Evolutionary conservation across 441 rosid species (phyloP), one percentile per base, ranked within the genome.

Genomic region (Gossypium gossypioides): DNA sequence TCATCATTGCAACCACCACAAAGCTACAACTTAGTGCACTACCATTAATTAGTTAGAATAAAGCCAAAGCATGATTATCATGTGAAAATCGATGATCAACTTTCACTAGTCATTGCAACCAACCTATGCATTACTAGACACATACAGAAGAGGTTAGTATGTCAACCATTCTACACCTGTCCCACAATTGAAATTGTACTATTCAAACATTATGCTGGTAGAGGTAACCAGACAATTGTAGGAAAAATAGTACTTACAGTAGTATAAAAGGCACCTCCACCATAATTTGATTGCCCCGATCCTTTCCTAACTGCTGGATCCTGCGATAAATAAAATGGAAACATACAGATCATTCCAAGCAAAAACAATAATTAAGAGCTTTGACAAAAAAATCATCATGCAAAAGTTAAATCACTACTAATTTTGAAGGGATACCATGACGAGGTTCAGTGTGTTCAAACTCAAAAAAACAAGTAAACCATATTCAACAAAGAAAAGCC

Each of bases 181-280:
- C 22, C 2, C 15, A 2, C 6, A 4, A 16, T 19, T 12, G 2
- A 32, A 32, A 29, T 71, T 34, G 32, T 32, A 56, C 2, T 0
- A 69, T 13, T 5, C 7, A 25, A 37, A 34, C 65, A 63, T 19
- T 50, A 19, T 66, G 8, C 27, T 55, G 34, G 44, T 34, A 59
- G 21, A 66, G 13, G 50, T 13, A 52, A 19, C 1, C 72, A 16
- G 25, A 56, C 59, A 69, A 59, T 0, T 18, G 18, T 25, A 68
- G 24, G 68, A 34, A 19, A 61, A 29, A 19, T 54, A 76, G 71
- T 15, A 15, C 81, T 74, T 80, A 85, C 85, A 0, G 84, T 60
- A 75, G 78, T 81, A 69, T 82, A 85, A 79, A 86, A 84, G 72
- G 89, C 86, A 44, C 86, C 87, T 75, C 88, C 86, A 16, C 83